Base-by-base conservation (phyloP, 2,329 filamentous ascomycete genomes). In the Botrytis sinoallii region DNA sequence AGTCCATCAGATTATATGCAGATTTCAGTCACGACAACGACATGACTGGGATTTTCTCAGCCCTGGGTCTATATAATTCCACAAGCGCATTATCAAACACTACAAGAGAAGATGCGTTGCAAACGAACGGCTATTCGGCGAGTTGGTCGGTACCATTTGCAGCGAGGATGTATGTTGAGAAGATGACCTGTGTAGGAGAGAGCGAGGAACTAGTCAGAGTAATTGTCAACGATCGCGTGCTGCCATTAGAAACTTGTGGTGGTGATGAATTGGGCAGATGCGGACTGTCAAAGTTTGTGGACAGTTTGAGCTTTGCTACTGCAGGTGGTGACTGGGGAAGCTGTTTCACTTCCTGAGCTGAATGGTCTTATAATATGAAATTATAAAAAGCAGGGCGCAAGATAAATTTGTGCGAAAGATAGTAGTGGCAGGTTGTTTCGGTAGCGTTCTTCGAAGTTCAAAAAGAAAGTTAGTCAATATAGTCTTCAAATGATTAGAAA, bases 21-120 rank as follows among this genome's bases (percentile, higher is more conserved):
- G 95, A 98, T 82, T 97, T 98, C 80, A 93, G 91, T 76, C 95
- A 98, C 82, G 95, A 98, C 83, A 97, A 97, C 81, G 90, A 92
- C 80, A 94, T 98, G 90, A 89, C 88, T 44, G 87, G 88, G 12
- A 89, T 97, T 10, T 92, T 92, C 80, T 90, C 89, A 8, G 93
- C 94, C 0, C 80, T 98, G 76, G 93, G 94, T 0, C 84, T 97
- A 40, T 97, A 94, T 83, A 92, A 94, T 77, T 83, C 82, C 61
- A 93, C 89, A 0, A 79, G 81, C 22, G 84, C 86, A 18, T 83
- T 92, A 38, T 85, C 87, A 3, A 86, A 85, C 38, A 84, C 84
- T 4, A 84, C 84, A 10, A 82, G 89, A 40, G 81, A 86, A 57
- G 84, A 86, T 61, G 85, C 88, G 0, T 77, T 82, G 9, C 81